phyloP scores from a whole-genome alignment of 192 early-diverging fungal genomes.

The Bifiguratus adelaidae region DNA sequence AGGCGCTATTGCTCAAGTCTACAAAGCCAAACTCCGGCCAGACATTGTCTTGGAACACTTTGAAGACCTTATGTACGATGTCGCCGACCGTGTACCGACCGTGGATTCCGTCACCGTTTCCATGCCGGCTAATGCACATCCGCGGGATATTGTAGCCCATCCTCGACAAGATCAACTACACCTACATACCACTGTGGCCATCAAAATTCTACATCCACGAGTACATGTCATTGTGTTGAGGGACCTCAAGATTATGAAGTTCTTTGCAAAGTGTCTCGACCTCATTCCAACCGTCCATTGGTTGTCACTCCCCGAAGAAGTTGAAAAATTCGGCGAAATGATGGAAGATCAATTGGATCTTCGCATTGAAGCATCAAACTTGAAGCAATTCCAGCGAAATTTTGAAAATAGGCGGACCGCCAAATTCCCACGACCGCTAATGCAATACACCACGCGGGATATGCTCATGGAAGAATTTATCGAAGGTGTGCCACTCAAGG shows the following conservation, averaged over 20 bases:
- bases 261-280: constrained; percentile 52
- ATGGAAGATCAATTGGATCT: constrained; percentile 88
- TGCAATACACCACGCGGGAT: constrained; percentile 32
- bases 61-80: constrained; percentile 6
- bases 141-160: too few relatives aligned
- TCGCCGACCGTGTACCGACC: constrained; percentile 5
- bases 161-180: constrained; percentile 7
- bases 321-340: constrained; percentile 80
- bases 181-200: constrained; percentile 48
- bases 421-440: constrained; percentile 60
- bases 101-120: constrained; percentile 4
- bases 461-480: constrained; percentile 83
- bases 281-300: constrained; percentile 71
- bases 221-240: constrained; percentile 53
- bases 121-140: constrained; percentile 2
- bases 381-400: constrained; percentile 46
- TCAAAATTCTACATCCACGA: constrained; percentile 89
- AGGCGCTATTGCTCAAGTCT: constrained; percentile 94
- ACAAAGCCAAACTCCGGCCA: constrained; percentile 40
- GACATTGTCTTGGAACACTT: constrained; percentile 9
- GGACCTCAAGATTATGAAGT: constrained; percentile 76
- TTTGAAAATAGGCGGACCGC: constrained; percentile 39
- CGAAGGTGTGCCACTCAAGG: constrained; percentile 62
- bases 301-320: constrained; percentile 86
- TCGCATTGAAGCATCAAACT: constrained; percentile 64